Evolutionary conservation across 2,329 filamentous ascomycete genomes (phyloP), one percentile per base, ranked within the genome.

Genomic region (Dendryphion nanum): DNA sequence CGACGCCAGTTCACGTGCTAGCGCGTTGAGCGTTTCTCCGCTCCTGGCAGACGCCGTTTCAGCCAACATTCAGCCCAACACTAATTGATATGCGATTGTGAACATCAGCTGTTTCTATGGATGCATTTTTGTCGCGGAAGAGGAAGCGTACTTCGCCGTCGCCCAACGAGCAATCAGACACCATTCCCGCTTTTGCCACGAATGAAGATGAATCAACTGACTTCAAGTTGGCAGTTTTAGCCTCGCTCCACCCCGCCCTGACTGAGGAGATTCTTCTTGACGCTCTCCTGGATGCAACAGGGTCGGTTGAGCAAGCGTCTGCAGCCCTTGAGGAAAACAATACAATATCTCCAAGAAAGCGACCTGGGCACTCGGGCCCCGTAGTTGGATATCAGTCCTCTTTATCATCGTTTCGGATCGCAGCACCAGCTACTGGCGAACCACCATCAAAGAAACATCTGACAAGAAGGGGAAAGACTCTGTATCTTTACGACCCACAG

Each of bases 171-270:
- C 12, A 17, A 30, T 10, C 10, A 2, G 10, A 2, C 23, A 26
- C 23, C 10, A 10, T 26, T n/a, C 10, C 10, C 10, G 23, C 13
- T 16, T 30, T 15, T 10, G 23, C 34, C 19, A 40, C 44, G 6
- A 50, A 48, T 4, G 77, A 81, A 13, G 81, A 89, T 13, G 86
- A 95, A 32, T 83, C 86, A 1, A 98, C 93, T 0, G 93, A 97
- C 46, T 74, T 94, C 53, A 97, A 96, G 58, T 70, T 98, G 12
- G 89, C 89, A 1, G 72, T 95, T 2, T 71, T 98, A 3, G 78
- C 84, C 2, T 97, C 93, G 1, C 68, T 96, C 0, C 77, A 89
- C 48, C 81, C 86, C 0, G 60, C 72, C 1, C 48, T 82, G 4
- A 74, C 81, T 6, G 81, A 86, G 32, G 79, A 83, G 23, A 72